These are phyloP conservation scores for Rutstroemia sp. DNA, from an alignment of 2,329 filamentous ascomycete genomes.

Conservation along the genomic window DNA sequence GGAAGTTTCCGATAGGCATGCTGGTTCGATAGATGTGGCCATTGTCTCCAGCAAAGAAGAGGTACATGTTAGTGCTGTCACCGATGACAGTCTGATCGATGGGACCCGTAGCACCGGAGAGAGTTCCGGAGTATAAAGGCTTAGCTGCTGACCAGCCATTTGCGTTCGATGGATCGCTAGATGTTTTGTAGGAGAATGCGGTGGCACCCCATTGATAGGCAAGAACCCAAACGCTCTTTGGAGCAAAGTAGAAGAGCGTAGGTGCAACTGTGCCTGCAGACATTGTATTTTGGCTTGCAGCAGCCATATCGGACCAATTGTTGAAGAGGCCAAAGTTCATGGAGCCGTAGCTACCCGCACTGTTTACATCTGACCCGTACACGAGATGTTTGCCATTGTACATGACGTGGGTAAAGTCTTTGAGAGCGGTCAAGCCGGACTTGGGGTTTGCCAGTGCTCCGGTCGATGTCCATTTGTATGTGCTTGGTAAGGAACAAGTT, in stretches of 20 bases:
- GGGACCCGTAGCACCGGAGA: no score
- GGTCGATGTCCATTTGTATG: conserved; percentile 48
- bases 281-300: conserved; percentile 47
- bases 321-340: no score
- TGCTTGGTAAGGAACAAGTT: conserved; percentile 44
- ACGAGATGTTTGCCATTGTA: no score
- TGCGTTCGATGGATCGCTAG: conserved; percentile 41
- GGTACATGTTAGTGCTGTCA: conserved; percentile 53
- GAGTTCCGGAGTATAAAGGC: no score
- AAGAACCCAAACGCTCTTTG: conserved; percentile 56
- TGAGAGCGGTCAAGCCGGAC: conserved; percentile 13
- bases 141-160: no score
- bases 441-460: conserved; percentile 43
- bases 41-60: conserved; percentile 63
- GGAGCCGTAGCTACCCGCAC: no score
- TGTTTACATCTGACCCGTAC: no score
- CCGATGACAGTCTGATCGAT: conserved; percentile 61
- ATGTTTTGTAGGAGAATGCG: conserved; percentile 53
- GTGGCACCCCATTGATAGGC: conserved; percentile 58
- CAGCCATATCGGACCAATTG: conserved; percentile 31
- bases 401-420: no score
- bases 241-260: conserved; percentile 54
- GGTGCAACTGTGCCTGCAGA: conserved; percentile 44
- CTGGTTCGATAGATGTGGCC: conserved; percentile 57
- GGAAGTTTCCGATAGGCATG: conserved; percentile 48